These are phyloP conservation scores for Myxozyma melibiosi DNA, from an alignment of 805 yeast genomes.

Conservation along the genomic window DNA sequence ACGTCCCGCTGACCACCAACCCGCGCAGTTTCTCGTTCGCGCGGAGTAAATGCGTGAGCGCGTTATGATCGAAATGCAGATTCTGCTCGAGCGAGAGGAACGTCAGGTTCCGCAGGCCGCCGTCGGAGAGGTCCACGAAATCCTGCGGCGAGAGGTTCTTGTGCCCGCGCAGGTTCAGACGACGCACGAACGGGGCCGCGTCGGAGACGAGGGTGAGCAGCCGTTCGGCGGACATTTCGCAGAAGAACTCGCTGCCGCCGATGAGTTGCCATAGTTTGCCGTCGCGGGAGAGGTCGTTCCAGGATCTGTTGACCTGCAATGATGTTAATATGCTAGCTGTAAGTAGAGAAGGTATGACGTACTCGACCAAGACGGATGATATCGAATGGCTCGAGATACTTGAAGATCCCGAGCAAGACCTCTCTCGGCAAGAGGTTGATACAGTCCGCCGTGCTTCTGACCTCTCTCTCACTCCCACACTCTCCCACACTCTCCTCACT, in stretches of 20 bases:
- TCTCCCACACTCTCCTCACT: too few relatives aligned
- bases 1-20: constrained; percentile 9
- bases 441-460: too few relatives aligned
- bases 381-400: constrained; percentile 4
- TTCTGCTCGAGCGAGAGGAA: constrained; percentile 22
- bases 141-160: constrained; percentile 10
- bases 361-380: constrained; percentile 6
- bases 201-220: constrained; percentile 6
- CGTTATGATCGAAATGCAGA: constrained; percentile 23
- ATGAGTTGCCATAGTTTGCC: constrained; percentile 29
- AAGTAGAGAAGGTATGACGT: not conserved
- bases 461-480: too few relatives aligned
- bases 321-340: not conserved
- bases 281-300: constrained; percentile 25
- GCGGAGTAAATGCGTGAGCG: constrained; percentile 23
- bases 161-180: constrained; percentile 25
- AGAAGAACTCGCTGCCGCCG: constrained; percentile 10
- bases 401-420: constrained; percentile 6
- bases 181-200: constrained; percentile 18
- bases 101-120: constrained; percentile 8
- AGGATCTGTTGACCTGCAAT: constrained; percentile 9
- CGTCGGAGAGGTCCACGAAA: constrained; percentile 8
- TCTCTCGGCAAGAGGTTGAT: constrained; percentile 17
- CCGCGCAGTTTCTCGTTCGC: constrained; percentile 9
- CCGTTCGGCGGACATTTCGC: constrained; percentile 12